phyloP scores from a whole-genome alignment of 1,139 yeast species.

The Barnettozyma hawaiiensis region DNA sequence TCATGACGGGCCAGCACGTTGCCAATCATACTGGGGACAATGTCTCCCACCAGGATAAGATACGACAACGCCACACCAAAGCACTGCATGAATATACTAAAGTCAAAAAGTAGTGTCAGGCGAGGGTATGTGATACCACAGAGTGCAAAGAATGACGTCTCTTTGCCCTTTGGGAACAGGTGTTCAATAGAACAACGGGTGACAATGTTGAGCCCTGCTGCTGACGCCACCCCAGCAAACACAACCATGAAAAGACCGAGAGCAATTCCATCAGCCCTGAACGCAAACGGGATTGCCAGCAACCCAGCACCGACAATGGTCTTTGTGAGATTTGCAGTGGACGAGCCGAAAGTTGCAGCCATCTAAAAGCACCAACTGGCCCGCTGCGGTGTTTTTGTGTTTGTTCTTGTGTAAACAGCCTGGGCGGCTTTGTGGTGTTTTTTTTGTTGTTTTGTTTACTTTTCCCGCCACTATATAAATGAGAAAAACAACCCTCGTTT shows the following conservation, averaged over 20 bases:
- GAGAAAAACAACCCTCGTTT: no score
- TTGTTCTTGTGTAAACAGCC: no score
- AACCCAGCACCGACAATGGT: conserved; percentile 89
- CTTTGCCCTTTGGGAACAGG: conserved; percentile 39
- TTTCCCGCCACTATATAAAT: no score
- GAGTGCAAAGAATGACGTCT: conserved; percentile 78
- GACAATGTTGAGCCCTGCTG: conserved; percentile 74
- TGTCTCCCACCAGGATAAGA: conserved; percentile 81
- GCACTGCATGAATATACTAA: conserved; percentile 85
- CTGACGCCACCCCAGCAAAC: conserved; percentile 74
- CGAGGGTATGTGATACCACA: conserved; percentile 82
- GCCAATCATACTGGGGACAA: conserved; percentile 64
- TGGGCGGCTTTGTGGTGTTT: no score
- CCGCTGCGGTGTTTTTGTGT: no score
- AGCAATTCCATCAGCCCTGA: conserved; percentile 74
- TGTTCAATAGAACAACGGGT: conserved; percentile 60
- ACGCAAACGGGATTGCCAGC: conserved; percentile 87
- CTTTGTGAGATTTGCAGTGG: conserved; percentile 56
- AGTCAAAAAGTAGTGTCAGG: conserved; percentile 75
- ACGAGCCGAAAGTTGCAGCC: conserved; percentile 35
- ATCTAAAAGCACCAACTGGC: no score
- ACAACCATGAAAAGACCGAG: conserved; percentile 61
- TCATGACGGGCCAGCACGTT: conserved; percentile 33
- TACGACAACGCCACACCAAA: conserved; percentile 92
- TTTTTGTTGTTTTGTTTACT: background rate